These are phyloP conservation scores for Haplosporangium sp. DNA, from an alignment of 371 early-diverging fungal species.

Conservation along the genomic window DNA sequence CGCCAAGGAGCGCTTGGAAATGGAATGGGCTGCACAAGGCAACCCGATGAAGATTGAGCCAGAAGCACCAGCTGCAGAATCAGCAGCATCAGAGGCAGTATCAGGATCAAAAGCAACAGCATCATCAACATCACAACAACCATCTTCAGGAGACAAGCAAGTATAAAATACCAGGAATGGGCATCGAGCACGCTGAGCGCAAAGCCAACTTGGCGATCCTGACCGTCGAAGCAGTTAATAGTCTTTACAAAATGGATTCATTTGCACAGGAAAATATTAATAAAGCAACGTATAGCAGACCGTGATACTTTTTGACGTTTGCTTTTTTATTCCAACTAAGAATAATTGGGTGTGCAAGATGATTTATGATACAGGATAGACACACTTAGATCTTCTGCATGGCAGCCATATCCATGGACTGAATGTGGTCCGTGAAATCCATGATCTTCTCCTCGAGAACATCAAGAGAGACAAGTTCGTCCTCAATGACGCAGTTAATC, in stretches of 20 bases:
- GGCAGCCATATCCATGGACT: constrained; percentile 93
- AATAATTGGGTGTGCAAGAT: neutral
- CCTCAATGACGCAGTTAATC: constrained; percentile 94
- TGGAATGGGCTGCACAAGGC: constrained; percentile 79
- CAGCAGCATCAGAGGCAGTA: constrained; percentile 2
- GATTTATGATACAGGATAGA: constrained; percentile 24
- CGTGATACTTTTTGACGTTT: no score
- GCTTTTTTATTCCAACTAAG: constrained; percentile 5
- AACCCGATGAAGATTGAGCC: constrained; percentile 49
- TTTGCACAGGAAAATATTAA: no score
- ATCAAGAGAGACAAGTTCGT: constrained; percentile 89
- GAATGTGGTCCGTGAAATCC: constrained; percentile 87
- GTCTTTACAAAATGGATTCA: no score
- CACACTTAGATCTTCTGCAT: constrained; percentile 92
- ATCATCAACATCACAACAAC: constrained; percentile 18
- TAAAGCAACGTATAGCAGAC: no score
- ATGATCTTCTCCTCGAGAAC: constrained; percentile 84
- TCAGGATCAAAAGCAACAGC: constrained; percentile 8
- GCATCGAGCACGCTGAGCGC: neutral
- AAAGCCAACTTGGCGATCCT: no score
- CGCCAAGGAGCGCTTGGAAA: constrained; percentile 93
- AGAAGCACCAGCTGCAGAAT: constrained; percentile 17
- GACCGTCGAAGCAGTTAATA: neutral
- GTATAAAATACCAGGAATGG: neutral
- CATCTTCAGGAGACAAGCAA: constrained; percentile 18